Conservation (phyloP, 225 moss, liverwort and hornwort genomes). For the Bryoerythrophyllum caledonicum region DNA sequence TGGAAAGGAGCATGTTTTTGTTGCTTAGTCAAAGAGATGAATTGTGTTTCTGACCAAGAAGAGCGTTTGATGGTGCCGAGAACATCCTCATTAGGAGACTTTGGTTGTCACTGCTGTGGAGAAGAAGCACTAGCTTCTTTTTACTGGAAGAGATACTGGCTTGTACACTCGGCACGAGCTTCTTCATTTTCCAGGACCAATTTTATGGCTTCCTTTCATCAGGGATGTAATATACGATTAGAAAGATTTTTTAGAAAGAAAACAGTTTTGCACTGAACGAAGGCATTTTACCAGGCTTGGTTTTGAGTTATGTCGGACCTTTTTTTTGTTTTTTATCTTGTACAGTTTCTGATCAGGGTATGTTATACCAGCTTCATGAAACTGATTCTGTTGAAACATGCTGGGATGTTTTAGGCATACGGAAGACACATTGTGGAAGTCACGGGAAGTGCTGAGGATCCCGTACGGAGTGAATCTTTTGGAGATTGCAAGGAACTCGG, state of each 20-base stretch:
- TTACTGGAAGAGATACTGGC: not conserved
- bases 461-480: slow-evolving; percentile 61
- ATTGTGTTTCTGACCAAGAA: not conserved
- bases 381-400: slow-evolving; percentile 24
- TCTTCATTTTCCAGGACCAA: slow-evolving; percentile 3
- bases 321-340: not conserved
- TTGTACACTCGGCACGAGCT: not conserved
- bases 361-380: not conserved
- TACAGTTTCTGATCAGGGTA: not conserved
- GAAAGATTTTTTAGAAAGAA: not conserved
- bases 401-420: slow-evolving; percentile 60
- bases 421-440: slow-evolving; percentile 71
- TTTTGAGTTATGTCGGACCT: not conserved
- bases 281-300: not conserved
- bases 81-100: slow-evolving; percentile 11
- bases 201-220: not conserved
- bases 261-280: not conserved
- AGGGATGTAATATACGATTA: slow-evolving; percentile 2
- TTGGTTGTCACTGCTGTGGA: slow-evolving; percentile 5
- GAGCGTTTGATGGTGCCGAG: not conserved
- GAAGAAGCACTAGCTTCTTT: not conserved
- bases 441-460: slow-evolving; percentile 68
- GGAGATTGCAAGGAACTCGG: slow-evolving; percentile 84
- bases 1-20: not conserved
- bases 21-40: slow-evolving; percentile 7